Conservation (phyloP, 1,284 basidiomycete species). For the Pseudomicrostroma phylloplanum region DNA sequence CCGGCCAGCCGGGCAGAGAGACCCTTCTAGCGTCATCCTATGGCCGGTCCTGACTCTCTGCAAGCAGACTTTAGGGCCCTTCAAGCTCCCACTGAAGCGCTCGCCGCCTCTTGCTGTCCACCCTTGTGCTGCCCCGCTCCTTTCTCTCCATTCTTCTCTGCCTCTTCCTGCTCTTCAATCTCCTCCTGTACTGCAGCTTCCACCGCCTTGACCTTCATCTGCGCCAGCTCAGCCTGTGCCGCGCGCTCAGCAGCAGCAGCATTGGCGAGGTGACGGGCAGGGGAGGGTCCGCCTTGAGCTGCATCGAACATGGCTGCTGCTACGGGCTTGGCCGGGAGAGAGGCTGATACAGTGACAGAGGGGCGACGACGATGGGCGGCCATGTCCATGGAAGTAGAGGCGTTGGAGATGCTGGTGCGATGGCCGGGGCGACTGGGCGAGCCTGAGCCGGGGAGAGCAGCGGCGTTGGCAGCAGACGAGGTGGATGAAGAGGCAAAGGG, state of each 20-base stretch:
- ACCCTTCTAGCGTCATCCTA: not conserved
- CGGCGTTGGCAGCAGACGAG: not conserved
- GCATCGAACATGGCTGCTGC: constrained; percentile 44
- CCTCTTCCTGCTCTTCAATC: too few species aligned
- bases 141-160: too few species aligned
- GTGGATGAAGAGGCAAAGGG: not conserved
- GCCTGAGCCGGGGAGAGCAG: constrained; percentile 11
- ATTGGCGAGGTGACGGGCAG: constrained; percentile 30
- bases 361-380: constrained; percentile 31
- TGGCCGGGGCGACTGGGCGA: constrained; percentile 5
- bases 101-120: not conserved
- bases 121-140: not conserved
- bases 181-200: too few species aligned
- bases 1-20: not conserved
- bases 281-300: constrained; percentile 40
- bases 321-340: constrained; percentile 38
- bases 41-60: not conserved
- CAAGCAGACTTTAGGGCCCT: not conserved
- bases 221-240: too few species aligned
- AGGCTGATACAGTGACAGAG: constrained; percentile 21
- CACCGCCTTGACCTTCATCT: not conserved
- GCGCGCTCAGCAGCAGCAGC: constrained; percentile 12
- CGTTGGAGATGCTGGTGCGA: constrained; percentile 5
- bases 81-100: not conserved
- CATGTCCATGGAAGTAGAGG: constrained; percentile 19